Evolutionary conservation across 2,329 filamentous ascomycete genomes (phyloP).

Genomic region (Scedosporium dehoogii): DNA sequence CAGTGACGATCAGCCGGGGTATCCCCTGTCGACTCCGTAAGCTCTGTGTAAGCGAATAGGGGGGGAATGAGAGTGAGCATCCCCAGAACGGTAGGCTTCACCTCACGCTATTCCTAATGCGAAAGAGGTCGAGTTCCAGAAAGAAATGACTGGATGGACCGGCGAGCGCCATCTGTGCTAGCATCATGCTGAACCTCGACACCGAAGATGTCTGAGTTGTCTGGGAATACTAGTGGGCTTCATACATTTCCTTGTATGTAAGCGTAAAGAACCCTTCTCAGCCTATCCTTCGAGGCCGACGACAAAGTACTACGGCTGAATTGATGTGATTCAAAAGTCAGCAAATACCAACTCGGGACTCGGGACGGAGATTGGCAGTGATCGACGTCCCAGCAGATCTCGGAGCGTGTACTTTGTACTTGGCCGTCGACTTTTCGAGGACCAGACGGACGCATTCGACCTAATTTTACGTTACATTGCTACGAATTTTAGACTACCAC

Average conservation of each 20-base stretch:
- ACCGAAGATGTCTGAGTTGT: too few species aligned
- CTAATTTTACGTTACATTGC: background rate
- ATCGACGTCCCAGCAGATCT: background rate
- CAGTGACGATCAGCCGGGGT: conserved; percentile 4
- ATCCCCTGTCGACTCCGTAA: background rate
- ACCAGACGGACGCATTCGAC: background rate
- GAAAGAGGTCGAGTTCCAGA: background rate
- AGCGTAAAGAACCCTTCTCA: too few species aligned
- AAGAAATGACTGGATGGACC: background rate
- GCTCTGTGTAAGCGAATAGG: background rate
- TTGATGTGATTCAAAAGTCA: too few species aligned
- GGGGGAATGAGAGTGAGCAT: background rate
- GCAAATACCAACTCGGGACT: too few species aligned
- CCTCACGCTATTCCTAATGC: background rate
- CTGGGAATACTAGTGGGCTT: too few species aligned
- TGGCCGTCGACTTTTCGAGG: background rate
- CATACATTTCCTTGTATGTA: too few species aligned
- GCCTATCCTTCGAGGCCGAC: too few species aligned
- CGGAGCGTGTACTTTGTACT: background rate
- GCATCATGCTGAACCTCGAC: too few species aligned
- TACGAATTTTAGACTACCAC: conserved; percentile 1
- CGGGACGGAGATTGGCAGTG: background rate
- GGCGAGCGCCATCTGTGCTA: too few species aligned
- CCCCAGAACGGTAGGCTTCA: background rate
- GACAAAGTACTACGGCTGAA: too few species aligned